Evolutionary conservation across 306 rosid genomes (phyloP), one percentile per base, ranked within the genome.

Genomic region (Abrus pulchellus): DNA sequence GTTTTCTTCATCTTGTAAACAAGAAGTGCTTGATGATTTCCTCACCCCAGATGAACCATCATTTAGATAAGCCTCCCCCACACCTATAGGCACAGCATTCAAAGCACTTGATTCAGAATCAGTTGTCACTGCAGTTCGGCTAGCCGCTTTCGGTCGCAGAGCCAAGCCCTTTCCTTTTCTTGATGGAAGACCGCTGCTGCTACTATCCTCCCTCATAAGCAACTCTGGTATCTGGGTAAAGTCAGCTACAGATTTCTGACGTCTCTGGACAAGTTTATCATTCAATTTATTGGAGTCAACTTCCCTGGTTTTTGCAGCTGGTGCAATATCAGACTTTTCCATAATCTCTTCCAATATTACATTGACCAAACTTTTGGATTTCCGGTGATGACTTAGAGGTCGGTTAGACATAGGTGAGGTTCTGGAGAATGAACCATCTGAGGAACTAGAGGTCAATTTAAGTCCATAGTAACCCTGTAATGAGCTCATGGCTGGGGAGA

Each of bases 391-490:
- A 60, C 81, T 81, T 70, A 82, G 54, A 41, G 84, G 77, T 34
- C 74, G 81, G 11, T 66, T 56, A 11, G 83, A 47, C 81, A 34
- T 38, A 14, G 77, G 52, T 4, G 80, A 57, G 61, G 84, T 29
- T 63, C 73, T 68, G 32, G 81, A 28, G 38, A 72, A 49, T 14
- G 77, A 40, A 33, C 75, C 80, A 7, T 88, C 84, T 74, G 87
- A 59, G 80, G 83, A 68, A 73, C 68, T 80, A 43, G 83, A 52
- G 54, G 59, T 27, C 56, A 49, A 86, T 81, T 86, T 88, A 30
- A 91, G 97, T 76, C 94, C 94, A 83, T 89, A 91, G 75, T 82
- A 92, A 79, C 92, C 97, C 75, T 87, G 97, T 83, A 92, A 87
- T 74, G 94, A 87, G 89, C 79, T 80, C 97, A 92, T 94, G 71